phyloP scores from a whole-genome alignment of 2,329 filamentous ascomycete species.

The Acrocalymma vagum region DNA sequence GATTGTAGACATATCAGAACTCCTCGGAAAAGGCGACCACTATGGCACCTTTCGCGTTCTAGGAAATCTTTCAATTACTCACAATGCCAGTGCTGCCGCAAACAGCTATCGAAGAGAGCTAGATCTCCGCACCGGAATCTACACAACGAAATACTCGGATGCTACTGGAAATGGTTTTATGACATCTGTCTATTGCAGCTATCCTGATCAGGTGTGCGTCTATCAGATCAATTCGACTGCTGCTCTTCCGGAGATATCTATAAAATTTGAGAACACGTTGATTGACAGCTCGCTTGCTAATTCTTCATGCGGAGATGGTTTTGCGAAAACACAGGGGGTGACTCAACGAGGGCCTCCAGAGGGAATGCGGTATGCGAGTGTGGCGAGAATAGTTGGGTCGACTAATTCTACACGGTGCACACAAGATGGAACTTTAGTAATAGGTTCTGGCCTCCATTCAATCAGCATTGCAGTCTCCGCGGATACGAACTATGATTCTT shows the following conservation, averaged over 20 bases:
- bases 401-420: conserved; percentile 20
- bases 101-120: conserved; percentile 51
- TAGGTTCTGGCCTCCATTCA: conserved; percentile 24
- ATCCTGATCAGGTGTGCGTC: conserved; percentile 52
- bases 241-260: conserved; percentile 50
- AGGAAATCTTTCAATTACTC: conserved; percentile 55
- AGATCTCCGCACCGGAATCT: conserved; percentile 55
- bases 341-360: conserved; percentile 52
- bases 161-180: conserved; percentile 41
- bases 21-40: conserved; percentile 49
- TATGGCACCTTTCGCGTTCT: conserved; percentile 60
- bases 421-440: conserved; percentile 12
- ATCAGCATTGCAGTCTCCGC: conserved; percentile 55
- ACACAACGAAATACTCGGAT: conserved; percentile 36
- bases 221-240: conserved; percentile 43
- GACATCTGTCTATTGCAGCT: conserved; percentile 56
- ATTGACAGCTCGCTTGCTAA: conserved; percentile 36
- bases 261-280: conserved; percentile 55
- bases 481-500: conserved; percentile 61
- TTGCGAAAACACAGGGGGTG: conserved; percentile 43
- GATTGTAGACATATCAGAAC: too few relatives aligned
- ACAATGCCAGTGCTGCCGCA: conserved; percentile 37
- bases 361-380: conserved; percentile 57
- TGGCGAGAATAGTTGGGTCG: conserved; percentile 37
- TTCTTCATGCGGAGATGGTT: conserved; percentile 41